Evolutionary conservation across 371 early-diverging fungal genomes (phyloP), one percentile per base, ranked within the genome.

Genomic region (Rhizoclosmatium hyalinum): DNA sequence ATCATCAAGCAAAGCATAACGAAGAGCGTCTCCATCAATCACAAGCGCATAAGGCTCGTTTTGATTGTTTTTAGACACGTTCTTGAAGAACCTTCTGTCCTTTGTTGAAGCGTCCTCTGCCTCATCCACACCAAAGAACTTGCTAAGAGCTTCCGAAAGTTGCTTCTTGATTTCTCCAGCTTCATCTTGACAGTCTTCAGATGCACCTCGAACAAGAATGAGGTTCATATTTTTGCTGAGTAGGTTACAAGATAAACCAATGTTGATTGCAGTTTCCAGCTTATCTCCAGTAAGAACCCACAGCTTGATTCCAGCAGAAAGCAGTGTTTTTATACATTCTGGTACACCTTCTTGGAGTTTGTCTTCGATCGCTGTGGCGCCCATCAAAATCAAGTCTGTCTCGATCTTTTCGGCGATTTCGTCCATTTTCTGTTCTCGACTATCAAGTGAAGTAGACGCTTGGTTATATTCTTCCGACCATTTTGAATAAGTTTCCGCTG

Each of bases 271-370:
- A 0, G 99, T 99, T 82, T 99, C 99, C 81, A 96, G 80, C 84
- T 99, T 99, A 85, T 99, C 99, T 58, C 99, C 99, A 21, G 99
- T 99, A 72, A 99, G 80, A 56, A 99, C 98, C 99, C 99, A 99
- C 43, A 98, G 90, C 78, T 92, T 94, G 54, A 99, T 95, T n/a
- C 97, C 98, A 0, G 98, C 97, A 14, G 87, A 87, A 5, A 94
- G 86, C 43, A 97, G 87, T 47, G 89, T 88, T 64, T 90, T 89
- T 68, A 99, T 94, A 0, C 98, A 94, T 70, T 96, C 93, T 19
- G 95, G 95, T 0, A 98, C 98, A 43, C 95, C 93, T 4, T 90
- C 92, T 79, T 98, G 99, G 41, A 99, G 84, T 69, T 94, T 91
- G 83, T 99, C 99, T 85, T 99, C 99, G 62, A 99, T 97, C 5